Evolutionary conservation across 305 asterid genomes (phyloP).

Genomic region (Euphrasia arctica): DNA sequence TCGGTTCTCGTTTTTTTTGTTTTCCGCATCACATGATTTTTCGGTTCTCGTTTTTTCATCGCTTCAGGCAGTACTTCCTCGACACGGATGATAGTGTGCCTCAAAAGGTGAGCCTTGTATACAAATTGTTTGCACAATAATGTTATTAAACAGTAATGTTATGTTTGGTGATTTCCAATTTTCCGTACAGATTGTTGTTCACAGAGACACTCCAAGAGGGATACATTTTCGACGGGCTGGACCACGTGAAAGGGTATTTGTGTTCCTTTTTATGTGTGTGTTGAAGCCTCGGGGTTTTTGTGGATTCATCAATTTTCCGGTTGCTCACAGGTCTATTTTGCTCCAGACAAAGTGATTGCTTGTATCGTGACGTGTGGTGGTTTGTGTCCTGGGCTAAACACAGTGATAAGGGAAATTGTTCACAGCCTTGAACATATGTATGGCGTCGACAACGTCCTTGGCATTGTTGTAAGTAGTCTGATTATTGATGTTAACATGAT

Average conservation of each 20-base stretch:
- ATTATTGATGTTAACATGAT: neutral
- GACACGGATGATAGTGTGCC: conserved; percentile 89
- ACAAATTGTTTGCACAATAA: conserved; percentile 16
- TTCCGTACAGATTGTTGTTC: conserved; percentile 55
- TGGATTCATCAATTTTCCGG: conserved; percentile 5
- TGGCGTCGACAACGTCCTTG: neutral
- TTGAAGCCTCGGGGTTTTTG: conserved; percentile 2
- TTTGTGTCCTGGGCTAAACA: neutral
- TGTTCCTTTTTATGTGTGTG: neutral
- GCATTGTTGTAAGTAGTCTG: neutral
- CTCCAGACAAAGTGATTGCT: neutral
- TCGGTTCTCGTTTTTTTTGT: too few relatives aligned
- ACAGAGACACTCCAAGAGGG: conserved; percentile 79
- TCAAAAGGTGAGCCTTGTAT: conserved; percentile 62
- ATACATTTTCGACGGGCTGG: conserved; percentile 93
- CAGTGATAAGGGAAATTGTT: neutral
- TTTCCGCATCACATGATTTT: too few relatives aligned
- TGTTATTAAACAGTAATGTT: conserved; percentile 21
- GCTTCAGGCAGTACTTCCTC: conserved; percentile 92
- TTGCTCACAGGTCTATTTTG: conserved; percentile 39
- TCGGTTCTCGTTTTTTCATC: neutral
- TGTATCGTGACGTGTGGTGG: conserved; percentile 10
- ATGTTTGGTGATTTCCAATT: conserved; percentile 21
- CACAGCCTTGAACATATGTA: neutral
- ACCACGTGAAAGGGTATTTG: conserved; percentile 76